Base-by-base conservation (phyloP, 495 filamentous ascomycete species). In the Cercophora newfieldiana region DNA sequence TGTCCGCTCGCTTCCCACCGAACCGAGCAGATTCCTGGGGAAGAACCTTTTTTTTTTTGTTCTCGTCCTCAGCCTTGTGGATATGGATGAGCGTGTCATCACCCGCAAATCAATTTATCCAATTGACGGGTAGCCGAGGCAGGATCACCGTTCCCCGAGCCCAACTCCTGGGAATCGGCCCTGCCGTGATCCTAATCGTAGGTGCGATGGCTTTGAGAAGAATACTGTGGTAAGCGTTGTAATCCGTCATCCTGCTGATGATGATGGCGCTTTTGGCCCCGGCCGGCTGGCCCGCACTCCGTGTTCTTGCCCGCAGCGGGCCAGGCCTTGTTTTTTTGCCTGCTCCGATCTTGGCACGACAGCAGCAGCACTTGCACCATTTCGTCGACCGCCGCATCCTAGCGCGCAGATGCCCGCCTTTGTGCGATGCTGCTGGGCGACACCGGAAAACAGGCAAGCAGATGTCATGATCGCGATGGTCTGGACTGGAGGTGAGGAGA, bases 51-150 rank as follows among this genome's bases (percentile, higher is more conserved):
- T 1, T 29, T 24, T 25, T 56, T 24, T 56, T 56, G 8, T 51
- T 51, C 30, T 33, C 30, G 30, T 12, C 37, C 12, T 57, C 54
- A 57, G 54, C 54, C 54, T 57, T 57, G 54, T 30, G 54, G 54
- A 30, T 30, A 30, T 22, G 30, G 24, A 22, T 57, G 54, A 29
- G 37, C 10, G 12, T 30, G 24, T 10, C 54, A 57, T 28, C 26
- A 18, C 54, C 25, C 54, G 22, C 24, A 57, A 57, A 5, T 8
- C 28, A 57, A 30, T 22, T 53, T 22, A 26, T 22, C 50, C 50
- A 53, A 53, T 53, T 53, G 37, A 44, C 25, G 50, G 50, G 21
- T 2, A 26, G 50, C 50, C n/a, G 21, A 53, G n/a, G 37, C 37
- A 44, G 37, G 37, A 44, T 44, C 37, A 44, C 37, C 37, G 12